Evolutionary conservation across 2,329 filamentous ascomycete genomes (phyloP), one percentile per base, ranked within the genome.

Genomic region (Lithohypha guttulata): DNA sequence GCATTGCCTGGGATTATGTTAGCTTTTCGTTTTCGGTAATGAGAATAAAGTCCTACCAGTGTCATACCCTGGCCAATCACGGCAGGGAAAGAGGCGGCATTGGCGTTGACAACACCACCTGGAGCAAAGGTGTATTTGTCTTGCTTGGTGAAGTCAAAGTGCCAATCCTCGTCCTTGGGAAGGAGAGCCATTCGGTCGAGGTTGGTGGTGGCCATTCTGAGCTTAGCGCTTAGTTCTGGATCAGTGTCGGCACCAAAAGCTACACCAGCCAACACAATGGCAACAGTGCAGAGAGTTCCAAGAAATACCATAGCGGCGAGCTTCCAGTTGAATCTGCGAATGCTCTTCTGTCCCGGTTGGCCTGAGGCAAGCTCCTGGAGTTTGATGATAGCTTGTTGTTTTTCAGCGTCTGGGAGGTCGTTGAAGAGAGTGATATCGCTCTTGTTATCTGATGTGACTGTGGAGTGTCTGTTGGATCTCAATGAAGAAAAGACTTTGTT

Each of bases 91-190:
- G 65, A 70, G 13, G 66, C 66, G 9, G 64, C 63, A 45, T 70
- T 69, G 46, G 69, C 69, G 47, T 68, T 71, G 45, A 67, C 59
- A 22, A 73, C 69, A 11, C 62, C 60, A 9, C 69, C 69, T 1
- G 65, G 66, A 6, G 48, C 44, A 44, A 63, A 63, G 21, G 56
- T 65, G 49, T 66, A 63, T 48, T 58, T 56, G 9, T 52, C 47
- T 36, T 67, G 57, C 7, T 55, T 54, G 19, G 51, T 60, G 54
- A 71, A 73, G 55, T 72, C 65, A 51, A 69, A 72, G 28, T 57
- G 51, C 67, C 67, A 71, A 48, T 64, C 62, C 11, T 54, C 53
- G 43, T 66, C 54, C 11, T 53, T 52, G 11, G 58, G 43, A 6
- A 71, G 59, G 1, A 66, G 53, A 1, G 51, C 52, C 15, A 64